Conservation (phyloP, 257 asterid genomes). For the Craterostigma plantagineum region DNA sequence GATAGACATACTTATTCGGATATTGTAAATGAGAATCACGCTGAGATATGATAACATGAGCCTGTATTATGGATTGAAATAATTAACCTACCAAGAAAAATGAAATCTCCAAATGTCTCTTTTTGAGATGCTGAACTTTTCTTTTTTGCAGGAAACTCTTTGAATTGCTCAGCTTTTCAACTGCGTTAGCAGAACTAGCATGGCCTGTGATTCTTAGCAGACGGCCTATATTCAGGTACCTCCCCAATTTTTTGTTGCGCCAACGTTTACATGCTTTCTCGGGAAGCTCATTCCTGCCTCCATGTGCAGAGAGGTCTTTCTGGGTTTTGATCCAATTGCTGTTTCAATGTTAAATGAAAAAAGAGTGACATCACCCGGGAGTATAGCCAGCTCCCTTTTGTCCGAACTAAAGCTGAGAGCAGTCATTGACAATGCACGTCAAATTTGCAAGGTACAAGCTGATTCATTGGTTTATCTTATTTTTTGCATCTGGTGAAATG, state of each 20-base stretch:
- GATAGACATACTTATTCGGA: too few relatives aligned
- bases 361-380: slow-evolving; percentile 55
- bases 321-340: slow-evolving; percentile 63
- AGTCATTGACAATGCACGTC: slow-evolving; percentile 86
- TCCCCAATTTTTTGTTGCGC: slow-evolving; percentile 4
- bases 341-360: slow-evolving; percentile 85
- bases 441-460: slow-evolving; percentile 37
- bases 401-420: slow-evolving; percentile 77
- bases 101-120: too few relatives aligned
- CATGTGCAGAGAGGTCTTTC: slow-evolving; percentile 71
- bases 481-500: too few relatives aligned
- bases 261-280: background rate
- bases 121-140: background rate
- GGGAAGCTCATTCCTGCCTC: slow-evolving; percentile 4
- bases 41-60: too few relatives aligned
- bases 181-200: slow-evolving; percentile 84
- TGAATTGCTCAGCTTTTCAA: slow-evolving; percentile 70
- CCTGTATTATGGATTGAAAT: too few relatives aligned
- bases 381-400: slow-evolving; percentile 65
- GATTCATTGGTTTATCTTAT: too few relatives aligned
- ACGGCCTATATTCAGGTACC: slow-evolving; percentile 57
- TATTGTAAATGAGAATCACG: too few relatives aligned
- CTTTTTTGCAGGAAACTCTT: slow-evolving; percentile 61
- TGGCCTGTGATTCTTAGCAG: slow-evolving; percentile 85
- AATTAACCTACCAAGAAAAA: too few relatives aligned